Evolutionary conservation across 345 rosid species (phyloP), one percentile per base, ranked within the genome.

Genomic region (Microthlaspi erraticum): DNA sequence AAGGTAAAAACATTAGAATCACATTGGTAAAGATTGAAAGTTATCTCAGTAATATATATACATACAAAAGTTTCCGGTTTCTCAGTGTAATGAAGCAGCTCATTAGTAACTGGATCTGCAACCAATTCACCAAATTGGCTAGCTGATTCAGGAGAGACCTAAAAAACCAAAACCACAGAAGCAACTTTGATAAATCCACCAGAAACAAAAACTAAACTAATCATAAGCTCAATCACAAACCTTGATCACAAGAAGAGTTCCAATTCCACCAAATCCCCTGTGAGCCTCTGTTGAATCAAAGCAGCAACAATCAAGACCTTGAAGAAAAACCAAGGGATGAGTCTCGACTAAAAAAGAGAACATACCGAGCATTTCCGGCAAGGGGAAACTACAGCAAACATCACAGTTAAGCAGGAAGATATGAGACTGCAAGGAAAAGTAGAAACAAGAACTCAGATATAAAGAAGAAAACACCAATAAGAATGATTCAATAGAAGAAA

Each of bases 41-140:
- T 51, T 3, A 48, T 29, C 38, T 26, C 54, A 56, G 70, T 66
- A 48, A 57, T 57, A 65, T 44, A 79, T 88, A n/a, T 81, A 90
- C 98, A 34, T 84, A 93, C 98, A 77, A 93, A 93, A 16, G 98
- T 93, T 78, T 93, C 97, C 7, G 98, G 98, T 81, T 90, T 93
- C 80, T 93, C 98, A 1, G 93, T 88, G 78, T 93, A 93, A 81
- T 93, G 98, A 83, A 93, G 81, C 75, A 93, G 73, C 70, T 93
- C 98, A 43, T 93, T 86, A 81, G 92, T 93, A 70, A 54, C 77
- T 34, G 97, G 92, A 81, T 93, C 98, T 62, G 98, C 92, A 14
- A 93, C 88, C 79, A 93, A 78, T 80, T 93, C 98, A 32, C 98
- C 98, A 74, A 93, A 93, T 66, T 93, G 90, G 73, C 82, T 88